Evolutionary conservation across 805 yeast species (phyloP).

Genomic region (Kodamaea restingae): DNA sequence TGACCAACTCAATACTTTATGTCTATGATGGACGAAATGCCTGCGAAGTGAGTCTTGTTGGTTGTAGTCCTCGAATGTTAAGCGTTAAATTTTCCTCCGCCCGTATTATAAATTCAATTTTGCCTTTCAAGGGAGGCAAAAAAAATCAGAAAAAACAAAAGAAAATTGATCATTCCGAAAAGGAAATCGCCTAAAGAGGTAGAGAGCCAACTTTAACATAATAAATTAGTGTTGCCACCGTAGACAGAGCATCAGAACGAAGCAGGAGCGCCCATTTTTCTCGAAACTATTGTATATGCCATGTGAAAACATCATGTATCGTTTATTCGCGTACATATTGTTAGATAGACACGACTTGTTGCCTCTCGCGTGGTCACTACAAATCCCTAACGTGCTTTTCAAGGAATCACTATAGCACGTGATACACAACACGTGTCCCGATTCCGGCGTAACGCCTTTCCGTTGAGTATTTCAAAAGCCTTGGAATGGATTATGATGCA

Average conservation of each 20-base stretch:
- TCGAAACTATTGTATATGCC: no score
- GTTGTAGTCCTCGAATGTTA: neutral
- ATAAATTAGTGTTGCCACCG: neutral
- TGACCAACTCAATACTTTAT: neutral
- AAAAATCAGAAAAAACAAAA: neutral
- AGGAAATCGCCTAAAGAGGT: slow-evolving; percentile 1
- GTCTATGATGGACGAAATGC: neutral
- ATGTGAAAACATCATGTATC: no score
- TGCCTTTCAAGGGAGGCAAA: slow-evolving; percentile 4
- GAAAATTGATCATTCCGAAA: slow-evolving; percentile 1
- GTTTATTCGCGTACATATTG: no score
- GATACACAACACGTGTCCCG: no score
- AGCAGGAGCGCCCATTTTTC: no score
- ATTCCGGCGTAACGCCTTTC: no score
- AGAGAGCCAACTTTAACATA: neutral
- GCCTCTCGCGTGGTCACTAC: no score
- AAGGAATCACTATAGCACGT: no score
- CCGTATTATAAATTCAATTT: slow-evolving; percentile 3
- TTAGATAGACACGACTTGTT: no score
- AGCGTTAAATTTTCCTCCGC: slow-evolving; percentile 1
- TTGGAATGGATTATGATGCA: neutral
- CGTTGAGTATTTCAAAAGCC: neutral
- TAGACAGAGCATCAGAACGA: neutral
- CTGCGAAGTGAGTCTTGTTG: neutral
- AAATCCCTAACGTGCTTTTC: no score